Evolutionary conservation across 148 eudicot genomes (phyloP).

Genomic region (Arbutus unedo): DNA sequence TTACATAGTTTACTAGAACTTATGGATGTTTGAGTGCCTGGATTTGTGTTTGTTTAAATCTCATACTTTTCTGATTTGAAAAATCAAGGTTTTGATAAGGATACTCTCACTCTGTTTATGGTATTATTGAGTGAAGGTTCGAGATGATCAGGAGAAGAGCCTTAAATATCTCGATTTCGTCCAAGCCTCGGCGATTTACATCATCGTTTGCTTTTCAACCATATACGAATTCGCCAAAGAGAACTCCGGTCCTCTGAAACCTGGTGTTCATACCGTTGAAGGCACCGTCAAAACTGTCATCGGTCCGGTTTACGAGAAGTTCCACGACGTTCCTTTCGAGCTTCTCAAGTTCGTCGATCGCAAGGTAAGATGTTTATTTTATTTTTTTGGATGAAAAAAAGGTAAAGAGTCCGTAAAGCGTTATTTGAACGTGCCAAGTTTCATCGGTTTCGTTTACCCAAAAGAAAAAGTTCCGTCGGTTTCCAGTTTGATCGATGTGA

Average conservation of each 20-base stretch:
- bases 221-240: conserved; percentile 41
- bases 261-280: conserved; percentile 42
- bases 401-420: conserved; percentile 18
- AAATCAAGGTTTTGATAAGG: background rate
- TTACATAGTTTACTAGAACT: background rate
- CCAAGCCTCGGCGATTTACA: conserved; percentile 32
- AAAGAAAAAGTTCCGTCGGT: background rate
- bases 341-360: conserved; percentile 45
- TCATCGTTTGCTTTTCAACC: conserved; percentile 29
- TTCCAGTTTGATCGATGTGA: too few relatives aligned
- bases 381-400: conserved; percentile 7
- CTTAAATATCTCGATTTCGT: conserved; percentile 49
- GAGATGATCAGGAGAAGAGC: conserved; percentile 25
- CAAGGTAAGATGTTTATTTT: conserved; percentile 28
- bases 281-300: conserved; percentile 37
- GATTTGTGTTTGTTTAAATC: background rate
- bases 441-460: background rate
- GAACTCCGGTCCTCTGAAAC: conserved; percentile 42
- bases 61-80: background rate
- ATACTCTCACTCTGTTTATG: background rate
- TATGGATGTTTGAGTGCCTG: background rate
- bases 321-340: conserved; percentile 37
- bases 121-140: conserved; percentile 24
- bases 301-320: conserved; percentile 44
- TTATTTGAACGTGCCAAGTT: background rate